Percentiles rank a stretch among this genome's conserved stretches.
Evolutionary conservation across 23 red algal species (phyloP).

Genomic region (Agarophyton chilense): DNA sequence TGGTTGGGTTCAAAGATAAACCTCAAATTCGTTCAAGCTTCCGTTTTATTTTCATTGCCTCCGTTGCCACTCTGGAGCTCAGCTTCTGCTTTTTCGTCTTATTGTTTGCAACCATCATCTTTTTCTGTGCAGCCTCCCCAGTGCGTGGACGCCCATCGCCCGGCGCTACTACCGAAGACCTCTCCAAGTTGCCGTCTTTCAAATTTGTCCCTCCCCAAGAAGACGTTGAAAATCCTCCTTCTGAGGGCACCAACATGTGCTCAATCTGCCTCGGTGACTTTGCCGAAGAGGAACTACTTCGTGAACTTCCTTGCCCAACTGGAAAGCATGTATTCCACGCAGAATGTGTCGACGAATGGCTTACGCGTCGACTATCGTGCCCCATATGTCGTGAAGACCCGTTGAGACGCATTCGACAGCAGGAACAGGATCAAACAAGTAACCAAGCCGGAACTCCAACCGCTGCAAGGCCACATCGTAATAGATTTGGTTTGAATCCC

Average conservation of each 20-base stretch:
- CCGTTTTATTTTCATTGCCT: constrained; percentile 28
- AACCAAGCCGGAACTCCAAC: not conserved
- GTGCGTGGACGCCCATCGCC: not conserved
- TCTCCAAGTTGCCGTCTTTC: constrained; percentile 26
- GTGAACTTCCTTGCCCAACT: constrained; percentile 38
- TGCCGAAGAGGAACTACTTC: constrained; percentile 30
- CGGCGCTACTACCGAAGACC: constrained; percentile 33
- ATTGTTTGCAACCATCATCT: constrained; percentile 23
- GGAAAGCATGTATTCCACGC: constrained; percentile 59
- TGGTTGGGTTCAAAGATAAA: not conserved
- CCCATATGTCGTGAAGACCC: constrained; percentile 57
- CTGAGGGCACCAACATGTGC: constrained; percentile 9
- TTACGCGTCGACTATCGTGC: constrained; percentile 32
- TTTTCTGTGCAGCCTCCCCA: constrained; percentile 39
- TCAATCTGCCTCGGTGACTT: constrained; percentile 45
- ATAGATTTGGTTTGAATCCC: not conserved
- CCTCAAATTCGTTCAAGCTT: not conserved
- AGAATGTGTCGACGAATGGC: constrained; percentile 52
- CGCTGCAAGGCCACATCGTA: not conserved
- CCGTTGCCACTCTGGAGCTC: constrained; percentile 28
- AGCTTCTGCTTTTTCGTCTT: not conserved
- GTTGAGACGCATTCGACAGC: not conserved
- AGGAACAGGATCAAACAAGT: not conserved
- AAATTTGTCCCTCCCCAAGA: not conserved
- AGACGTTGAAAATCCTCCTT: not conserved